Base-by-base conservation (phyloP, 148 eudicot genomes). In the Vaccinium corymbosum region DNA sequence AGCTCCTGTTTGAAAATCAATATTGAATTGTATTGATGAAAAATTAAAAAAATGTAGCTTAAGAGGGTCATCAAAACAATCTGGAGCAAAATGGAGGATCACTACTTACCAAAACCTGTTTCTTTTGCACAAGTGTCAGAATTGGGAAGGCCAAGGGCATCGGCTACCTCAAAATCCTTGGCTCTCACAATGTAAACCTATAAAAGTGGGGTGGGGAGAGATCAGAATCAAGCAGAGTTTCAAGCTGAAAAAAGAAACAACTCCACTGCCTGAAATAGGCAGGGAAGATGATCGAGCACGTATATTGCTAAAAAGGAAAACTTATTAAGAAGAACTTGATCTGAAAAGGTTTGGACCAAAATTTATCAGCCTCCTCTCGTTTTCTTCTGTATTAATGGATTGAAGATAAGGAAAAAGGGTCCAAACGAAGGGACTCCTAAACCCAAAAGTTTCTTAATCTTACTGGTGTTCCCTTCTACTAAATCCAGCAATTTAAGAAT, bases 111-210 rank as follows among this genome's bases (percentile, higher is more conserved):
- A 51, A 25, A 51, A 77, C 32, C 79, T 46, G 79, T 75, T 75
- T 75, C 55, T 75, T 75, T 48, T 48, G 53, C 56, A 76, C 17
- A 19, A 49, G 29, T 16, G 50, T 3, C 56, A 12, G 16, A 76
- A 76, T 20, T 8, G 25, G 51, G 56, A 76, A 49, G 29, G 53
- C 16, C 11, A 1, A 3, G 55, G 25, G 29, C 55, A 1, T n/a
- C 17, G 14, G 49, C 55, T 20, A 4, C 8, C 52, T 42, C 55
- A n/a, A 49, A 49, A 76, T 53, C 82, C 22, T 11, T 59, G 59
- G 82, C 82, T 80, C 81, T 56, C 49, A 80, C 29, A 35, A 38
- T 80, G 38, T 57, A 59, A 14, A 80, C 82, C 71, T 80, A 22
- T 13, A 59, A 80, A 57, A 38, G 20, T 2, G 19, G 82, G 80